A percentile compares a stretch with the other conserved stretches of the same genome.
Conservation (phyloP, 129 eudicot genomes). For the Centella asiatica region DNA sequence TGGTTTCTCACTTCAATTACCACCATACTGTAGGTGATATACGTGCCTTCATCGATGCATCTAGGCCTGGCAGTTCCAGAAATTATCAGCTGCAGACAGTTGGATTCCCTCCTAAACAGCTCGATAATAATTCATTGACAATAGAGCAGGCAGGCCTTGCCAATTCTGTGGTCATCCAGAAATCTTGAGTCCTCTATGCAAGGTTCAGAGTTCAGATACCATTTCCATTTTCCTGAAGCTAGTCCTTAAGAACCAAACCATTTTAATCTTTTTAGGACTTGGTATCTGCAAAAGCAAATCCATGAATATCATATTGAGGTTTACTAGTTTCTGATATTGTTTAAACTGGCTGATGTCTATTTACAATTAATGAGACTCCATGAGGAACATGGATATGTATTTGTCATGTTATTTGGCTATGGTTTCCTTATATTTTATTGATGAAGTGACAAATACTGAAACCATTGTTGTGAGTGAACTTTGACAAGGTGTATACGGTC, state of each 20-base stretch:
- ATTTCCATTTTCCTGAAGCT: slow-evolving; percentile 4
- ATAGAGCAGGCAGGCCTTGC: slow-evolving; percentile 83
- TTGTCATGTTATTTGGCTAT: not conserved
- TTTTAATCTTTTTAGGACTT: slow-evolving; percentile 10
- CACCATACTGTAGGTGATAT: slow-evolving; percentile 75
- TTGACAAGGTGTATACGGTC: not conserved
- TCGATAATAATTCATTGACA: slow-evolving; percentile 58
- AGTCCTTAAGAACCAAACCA: slow-evolving; percentile 9
- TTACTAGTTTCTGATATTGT: slow-evolving; percentile 10
- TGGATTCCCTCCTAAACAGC: slow-evolving; percentile 80
- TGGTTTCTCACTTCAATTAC: slow-evolving; percentile 69
- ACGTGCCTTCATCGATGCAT: slow-evolving; percentile 71
- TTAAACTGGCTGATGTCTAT: not conserved
- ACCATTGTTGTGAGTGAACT: not conserved
- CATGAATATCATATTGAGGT: slow-evolving; percentile 17
- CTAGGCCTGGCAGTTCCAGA: slow-evolving; percentile 63
- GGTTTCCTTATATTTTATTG: too few relatives aligned
- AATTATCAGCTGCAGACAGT: slow-evolving; percentile 68
- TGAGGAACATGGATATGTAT: not conserved
- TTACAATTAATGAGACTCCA: not conserved
- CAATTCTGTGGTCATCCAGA: slow-evolving; percentile 80
- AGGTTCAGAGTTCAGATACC: slow-evolving; percentile 13
- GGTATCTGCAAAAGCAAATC: slow-evolving; percentile 13
- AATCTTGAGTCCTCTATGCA: slow-evolving; percentile 23
- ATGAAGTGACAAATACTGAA: not conserved